Base-by-base conservation (phyloP, 768 basidiomycete species). In the Asterophora parasitica region DNA sequence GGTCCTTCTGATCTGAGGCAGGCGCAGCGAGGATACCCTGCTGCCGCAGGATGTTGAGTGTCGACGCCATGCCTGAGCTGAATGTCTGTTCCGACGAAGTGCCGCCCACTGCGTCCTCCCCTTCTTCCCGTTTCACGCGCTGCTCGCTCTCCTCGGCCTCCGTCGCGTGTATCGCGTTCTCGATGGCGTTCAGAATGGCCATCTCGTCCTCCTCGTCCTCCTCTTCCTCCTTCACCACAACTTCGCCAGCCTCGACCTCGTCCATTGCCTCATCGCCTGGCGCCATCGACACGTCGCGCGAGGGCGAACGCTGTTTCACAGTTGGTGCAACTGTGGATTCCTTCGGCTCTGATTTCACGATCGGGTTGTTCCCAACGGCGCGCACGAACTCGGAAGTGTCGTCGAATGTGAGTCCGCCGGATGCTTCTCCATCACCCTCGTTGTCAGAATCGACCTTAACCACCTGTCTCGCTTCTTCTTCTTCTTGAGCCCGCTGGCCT, bases 321-420 rank as follows among this genome's bases (percentile, higher is more conserved):
- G 53, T 30, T 20, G 55, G 52, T n/a, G 59, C 53, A 37, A 53
- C 26, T 15, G 65, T 42, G 1, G 61, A 49, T 56, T 75, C 76
- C 44, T 60, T 68, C 5, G 64, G 73, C 58, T 78, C 81, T 30
- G 58, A 61, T 57, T 85, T 72, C 33, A 71, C 67, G 1, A 77
- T 63, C 0, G 84, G 82, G 53, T 82, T 79, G 53, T 81, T 82
- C 1, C 82, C 81, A 39, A 91, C 88, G 12, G 83, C 83, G 13
- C 93, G 83, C 33, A 98, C 90, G 55, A 99, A 99, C 64, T 97
- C 95, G 1, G 92, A 92, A 0, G 95, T 98, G 56, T 97, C 94
- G 60, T 98, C 94, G 53, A 99, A 92, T 0, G 87, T 88, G 27
- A 97, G 72, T 16, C 86, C 87, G 15, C 65, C 71, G 13, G 66